Base-by-base conservation (phyloP, 371 early-diverging fungal genomes). In the Mucor lusitanicus region DNA sequence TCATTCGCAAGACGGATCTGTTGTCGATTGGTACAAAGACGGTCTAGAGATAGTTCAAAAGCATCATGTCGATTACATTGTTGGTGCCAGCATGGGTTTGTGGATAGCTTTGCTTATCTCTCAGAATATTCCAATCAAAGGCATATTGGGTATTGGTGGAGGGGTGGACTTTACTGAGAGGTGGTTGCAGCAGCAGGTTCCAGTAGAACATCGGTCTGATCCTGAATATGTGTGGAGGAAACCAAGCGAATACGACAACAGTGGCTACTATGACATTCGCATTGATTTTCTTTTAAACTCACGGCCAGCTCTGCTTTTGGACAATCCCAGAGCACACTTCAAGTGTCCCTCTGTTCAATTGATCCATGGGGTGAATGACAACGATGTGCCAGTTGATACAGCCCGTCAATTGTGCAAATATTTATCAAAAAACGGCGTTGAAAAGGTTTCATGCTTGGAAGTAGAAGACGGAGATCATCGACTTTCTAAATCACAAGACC, bases 381-480 rank as follows among this genome's bases (percentile, higher is more conserved):
- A 44, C 6, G 77, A 78, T 59, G 75, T 70, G 0, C 39, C 71
- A 12, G 35, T 76, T 17, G 12, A 55, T 4, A 50, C 54, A 9
- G 69, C 78, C 8, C 57, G 55, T 58, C 68, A 58, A n/a, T 27
- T 48, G n/a, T 12, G 17, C 28, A 69, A 65, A 70, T 62, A 30
- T 61, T 25, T 27, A 15, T 59, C 35, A 32, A 35, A 19, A 30
- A 2, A 21, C 12, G 27, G 30, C 1, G 8, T 35, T 48, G 28
- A 23, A 23, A 50, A 70, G 63, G 71, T 74, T 9, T 65, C 65
- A 15, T 65, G 70, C 17, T 8, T 48, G 11, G 65, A 70, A 33
- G 65, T 83, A 7, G 55, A 64, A 50, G 72, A 73, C 39, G 83
- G 83, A 12, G 78, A 83, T 63, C 83, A 83, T 67, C 65, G 76